Conservation (phyloP, 83 land plant species). For the Picea engelmannii region DNA sequence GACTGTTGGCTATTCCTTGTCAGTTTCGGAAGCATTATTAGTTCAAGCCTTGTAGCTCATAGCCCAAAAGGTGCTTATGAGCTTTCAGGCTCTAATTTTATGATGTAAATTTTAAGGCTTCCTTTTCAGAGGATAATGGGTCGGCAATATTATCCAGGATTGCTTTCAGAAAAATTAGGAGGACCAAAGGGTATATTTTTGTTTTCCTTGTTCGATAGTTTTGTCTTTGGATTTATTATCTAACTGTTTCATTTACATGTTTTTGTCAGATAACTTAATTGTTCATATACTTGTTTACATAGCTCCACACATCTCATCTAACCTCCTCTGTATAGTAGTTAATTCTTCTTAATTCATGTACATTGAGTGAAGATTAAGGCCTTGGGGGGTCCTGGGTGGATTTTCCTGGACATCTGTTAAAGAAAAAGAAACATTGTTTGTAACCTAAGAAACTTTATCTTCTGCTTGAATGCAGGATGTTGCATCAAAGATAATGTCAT, state of each 20-base stretch:
- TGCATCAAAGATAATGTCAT: slow-evolving; percentile 61
- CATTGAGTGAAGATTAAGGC: neutral
- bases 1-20: too few relatives aligned
- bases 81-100: too few relatives aligned
- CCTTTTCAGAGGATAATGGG: too few relatives aligned
- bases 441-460: neutral
- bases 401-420: neutral
- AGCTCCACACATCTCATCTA: neutral
- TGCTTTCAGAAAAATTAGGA: too few relatives aligned
- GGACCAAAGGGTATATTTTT: too few relatives aligned
- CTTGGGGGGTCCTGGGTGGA: neutral
- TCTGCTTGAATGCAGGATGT: slow-evolving; percentile 45
- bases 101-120: too few relatives aligned
- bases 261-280: neutral
- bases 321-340: neutral
- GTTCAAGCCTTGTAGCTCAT: too few relatives aligned
- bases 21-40: too few relatives aligned
- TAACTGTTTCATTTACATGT: neutral
- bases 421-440: neutral
- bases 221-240: neutral
- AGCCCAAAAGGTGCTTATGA: too few relatives aligned
- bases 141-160: too few relatives aligned
- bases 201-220: too few relatives aligned
- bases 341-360: neutral
- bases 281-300: neutral